A percentile compares a stretch with the other conserved stretches of the same genome.
Evolutionary conservation across 164 flowering plant genomes (phyloP).

Genomic region (Magnolia kwangsiensis): DNA sequence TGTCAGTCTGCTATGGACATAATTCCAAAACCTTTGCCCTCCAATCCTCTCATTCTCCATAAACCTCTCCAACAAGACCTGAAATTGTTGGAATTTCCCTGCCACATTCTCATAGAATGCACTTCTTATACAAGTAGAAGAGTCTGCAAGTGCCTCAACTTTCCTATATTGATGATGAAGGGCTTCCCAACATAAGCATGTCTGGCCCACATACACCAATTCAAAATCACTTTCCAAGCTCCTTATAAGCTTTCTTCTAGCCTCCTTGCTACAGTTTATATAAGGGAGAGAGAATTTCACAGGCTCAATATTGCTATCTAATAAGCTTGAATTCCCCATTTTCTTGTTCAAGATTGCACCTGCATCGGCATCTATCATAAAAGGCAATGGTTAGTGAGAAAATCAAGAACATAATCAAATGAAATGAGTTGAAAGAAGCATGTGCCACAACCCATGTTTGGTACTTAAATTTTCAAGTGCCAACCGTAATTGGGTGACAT

Average conservation of each 20-base stretch:
- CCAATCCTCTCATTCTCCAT: constrained; percentile 41
- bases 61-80: constrained; percentile 49
- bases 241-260: constrained; percentile 31
- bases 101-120: constrained; percentile 24
- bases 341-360: constrained; percentile 32
- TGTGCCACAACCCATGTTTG: too few species aligned
- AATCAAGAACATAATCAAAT: background rate
- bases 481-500: background rate
- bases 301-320: constrained; percentile 14
- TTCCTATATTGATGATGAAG: constrained; percentile 48
- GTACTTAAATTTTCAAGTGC: too few species aligned
- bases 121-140: constrained; percentile 14
- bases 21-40: constrained; percentile 39
- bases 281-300: constrained; percentile 12
- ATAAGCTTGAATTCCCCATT: constrained; percentile 18
- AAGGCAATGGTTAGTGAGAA: background rate
- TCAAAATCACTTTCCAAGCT: constrained; percentile 54
- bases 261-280: constrained; percentile 26
- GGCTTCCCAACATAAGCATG: constrained; percentile 66
- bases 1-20: constrained; percentile 35
- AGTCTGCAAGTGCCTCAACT: constrained; percentile 32
- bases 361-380: constrained; percentile 5
- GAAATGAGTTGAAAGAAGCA: background rate
- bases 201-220: constrained; percentile 52
- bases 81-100: constrained; percentile 49